Percentiles rank a stretch among this genome's conserved stretches.
phyloP scores from a whole-genome alignment of 2,329 filamentous ascomycete genomes.

The Ramichloridium luteum region DNA sequence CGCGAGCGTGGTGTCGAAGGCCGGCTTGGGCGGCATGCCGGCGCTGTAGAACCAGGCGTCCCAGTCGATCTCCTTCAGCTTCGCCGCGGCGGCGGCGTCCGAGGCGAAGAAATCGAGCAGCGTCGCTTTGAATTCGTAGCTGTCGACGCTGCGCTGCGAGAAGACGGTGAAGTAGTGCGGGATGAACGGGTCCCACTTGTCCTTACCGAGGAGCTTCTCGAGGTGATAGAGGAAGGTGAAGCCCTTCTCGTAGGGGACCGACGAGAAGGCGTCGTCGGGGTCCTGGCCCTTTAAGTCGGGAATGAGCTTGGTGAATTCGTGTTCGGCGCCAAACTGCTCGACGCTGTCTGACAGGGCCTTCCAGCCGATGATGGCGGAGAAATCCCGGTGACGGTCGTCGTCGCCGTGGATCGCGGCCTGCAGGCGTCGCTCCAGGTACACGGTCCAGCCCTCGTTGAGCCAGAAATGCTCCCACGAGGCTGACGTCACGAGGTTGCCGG shows the following conservation, averaged over 20 bases:
- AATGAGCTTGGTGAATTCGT: slow-evolving; percentile 87
- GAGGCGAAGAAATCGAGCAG: slow-evolving; percentile 71
- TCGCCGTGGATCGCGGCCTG: slow-evolving; percentile 62
- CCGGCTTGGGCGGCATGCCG: slow-evolving; percentile 77
- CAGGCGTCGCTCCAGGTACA: slow-evolving; percentile 82
- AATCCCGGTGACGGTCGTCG: slow-evolving; percentile 66
- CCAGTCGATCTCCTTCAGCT: slow-evolving; percentile 71
- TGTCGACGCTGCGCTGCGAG: slow-evolving; percentile 77
- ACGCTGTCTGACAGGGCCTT: slow-evolving; percentile 75
- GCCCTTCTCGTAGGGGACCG: slow-evolving; percentile 89
- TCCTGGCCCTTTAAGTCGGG: slow-evolving; percentile 80
- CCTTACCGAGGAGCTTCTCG: slow-evolving; percentile 69
- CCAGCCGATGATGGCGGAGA: slow-evolving; percentile 94
- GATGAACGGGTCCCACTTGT: slow-evolving; percentile 91
- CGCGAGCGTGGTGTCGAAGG: slow-evolving; percentile 79
- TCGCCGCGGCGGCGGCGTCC: slow-evolving; percentile 49
- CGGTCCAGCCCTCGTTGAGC: slow-evolving; percentile 77
- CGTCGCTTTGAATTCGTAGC: slow-evolving; percentile 84
- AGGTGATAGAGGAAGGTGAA: slow-evolving; percentile 90
- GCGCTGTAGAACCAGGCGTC: slow-evolving; percentile 79
- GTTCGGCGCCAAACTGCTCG: slow-evolving; percentile 63
- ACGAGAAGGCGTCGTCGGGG: slow-evolving; percentile 90
- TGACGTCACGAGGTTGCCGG: slow-evolving; percentile 70
- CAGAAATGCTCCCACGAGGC: slow-evolving; percentile 71
- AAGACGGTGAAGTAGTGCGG: slow-evolving; percentile 85